Percentiles rank a stretch among this genome's conserved stretches.
These are phyloP conservation scores for Suhomyces pyralidae DNA, from an alignment of 805 yeast genomes.

Conservation along the genomic window DNA sequence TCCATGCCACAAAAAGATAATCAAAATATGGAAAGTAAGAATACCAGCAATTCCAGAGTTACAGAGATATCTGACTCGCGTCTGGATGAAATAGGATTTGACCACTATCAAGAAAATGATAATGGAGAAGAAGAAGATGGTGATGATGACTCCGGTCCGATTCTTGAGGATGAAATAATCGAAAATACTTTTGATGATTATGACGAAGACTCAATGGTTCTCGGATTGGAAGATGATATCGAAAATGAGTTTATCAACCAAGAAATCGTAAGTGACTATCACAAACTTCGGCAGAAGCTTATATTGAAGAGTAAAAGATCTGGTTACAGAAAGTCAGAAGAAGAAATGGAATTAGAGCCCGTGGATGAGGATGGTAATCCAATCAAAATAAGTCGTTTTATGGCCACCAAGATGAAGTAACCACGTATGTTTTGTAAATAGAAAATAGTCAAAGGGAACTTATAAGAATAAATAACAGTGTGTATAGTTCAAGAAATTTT, in stretches of 20 bases:
- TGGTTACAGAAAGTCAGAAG: conserved; percentile 45
- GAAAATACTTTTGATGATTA: conserved; percentile 30
- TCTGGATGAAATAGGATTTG: conserved; percentile 18
- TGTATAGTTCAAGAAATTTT: neutral
- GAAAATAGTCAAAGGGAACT: neutral
- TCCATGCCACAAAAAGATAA: conserved; percentile 17
- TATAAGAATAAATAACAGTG: neutral
- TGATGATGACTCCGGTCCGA: conserved; percentile 31
- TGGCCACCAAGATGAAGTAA: conserved; percentile 43
- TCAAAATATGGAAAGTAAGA: neutral
- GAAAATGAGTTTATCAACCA: conserved; percentile 33
- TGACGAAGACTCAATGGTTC: neutral
- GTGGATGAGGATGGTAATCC: conserved; percentile 63
- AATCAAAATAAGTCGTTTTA: conserved; percentile 63
- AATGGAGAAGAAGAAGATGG: conserved; percentile 29
- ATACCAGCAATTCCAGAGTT: neutral
- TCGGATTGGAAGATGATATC: conserved; percentile 15
- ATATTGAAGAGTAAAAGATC: conserved; percentile 36
- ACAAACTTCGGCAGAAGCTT: conserved; percentile 52
- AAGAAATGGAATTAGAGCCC: conserved; percentile 62
- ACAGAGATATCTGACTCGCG: conserved; percentile 6
- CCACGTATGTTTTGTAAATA: neutral
- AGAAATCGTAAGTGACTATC: conserved; percentile 55
- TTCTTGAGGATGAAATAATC: conserved; percentile 41
- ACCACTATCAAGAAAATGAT: conserved; percentile 21